phyloP scores from a whole-genome alignment of 2,329 filamentous ascomycete genomes.

The Fusarium lateritium region DNA sequence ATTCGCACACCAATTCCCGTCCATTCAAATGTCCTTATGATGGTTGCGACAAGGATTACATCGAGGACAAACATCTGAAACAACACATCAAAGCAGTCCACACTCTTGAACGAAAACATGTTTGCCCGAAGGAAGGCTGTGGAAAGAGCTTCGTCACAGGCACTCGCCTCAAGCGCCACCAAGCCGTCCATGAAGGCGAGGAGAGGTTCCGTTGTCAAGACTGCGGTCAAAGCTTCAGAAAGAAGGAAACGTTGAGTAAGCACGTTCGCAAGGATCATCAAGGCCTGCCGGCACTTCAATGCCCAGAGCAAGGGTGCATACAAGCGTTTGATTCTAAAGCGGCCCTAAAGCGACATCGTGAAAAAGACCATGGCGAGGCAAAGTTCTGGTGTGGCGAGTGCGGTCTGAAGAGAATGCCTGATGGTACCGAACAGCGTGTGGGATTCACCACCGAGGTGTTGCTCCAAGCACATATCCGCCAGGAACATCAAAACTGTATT shows the following conservation, averaged over 20 bases:
- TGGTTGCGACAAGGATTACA: conserved; percentile 86
- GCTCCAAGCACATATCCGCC: conserved; percentile 80
- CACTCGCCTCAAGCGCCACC: conserved; percentile 82
- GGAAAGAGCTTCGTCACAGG: conserved; percentile 86
- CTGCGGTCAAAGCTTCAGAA: conserved; percentile 86
- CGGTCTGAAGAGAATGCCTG: conserved; percentile 56
- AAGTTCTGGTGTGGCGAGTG: conserved; percentile 87
- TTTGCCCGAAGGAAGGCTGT: conserved; percentile 81
- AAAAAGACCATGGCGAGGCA: conserved; percentile 77
- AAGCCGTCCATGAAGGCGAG: conserved; percentile 80
- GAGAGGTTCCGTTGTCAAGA: conserved; percentile 82
- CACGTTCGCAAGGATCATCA: conserved; percentile 86
- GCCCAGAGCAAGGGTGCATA: conserved; percentile 72
- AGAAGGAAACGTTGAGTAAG: conserved; percentile 86
- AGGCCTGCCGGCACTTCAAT: conserved; percentile 78
- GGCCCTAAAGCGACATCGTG: conserved; percentile 79
- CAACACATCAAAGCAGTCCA: conserved; percentile 90
- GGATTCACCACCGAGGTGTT: conserved; percentile 81
- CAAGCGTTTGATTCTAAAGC: conserved; percentile 81
- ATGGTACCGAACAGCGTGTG: conserved; percentile 59
- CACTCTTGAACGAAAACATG: conserved; percentile 76
- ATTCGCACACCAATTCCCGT: conserved; percentile 88
- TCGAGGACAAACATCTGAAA: conserved; percentile 87
- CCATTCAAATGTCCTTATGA: conserved; percentile 80
- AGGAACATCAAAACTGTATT: conserved; percentile 81